Percentiles rank a stretch among this genome's conserved stretches.
Evolutionary conservation across 805 yeast species (phyloP).

Genomic region (Cyberlindnera samutprakarnensis): DNA sequence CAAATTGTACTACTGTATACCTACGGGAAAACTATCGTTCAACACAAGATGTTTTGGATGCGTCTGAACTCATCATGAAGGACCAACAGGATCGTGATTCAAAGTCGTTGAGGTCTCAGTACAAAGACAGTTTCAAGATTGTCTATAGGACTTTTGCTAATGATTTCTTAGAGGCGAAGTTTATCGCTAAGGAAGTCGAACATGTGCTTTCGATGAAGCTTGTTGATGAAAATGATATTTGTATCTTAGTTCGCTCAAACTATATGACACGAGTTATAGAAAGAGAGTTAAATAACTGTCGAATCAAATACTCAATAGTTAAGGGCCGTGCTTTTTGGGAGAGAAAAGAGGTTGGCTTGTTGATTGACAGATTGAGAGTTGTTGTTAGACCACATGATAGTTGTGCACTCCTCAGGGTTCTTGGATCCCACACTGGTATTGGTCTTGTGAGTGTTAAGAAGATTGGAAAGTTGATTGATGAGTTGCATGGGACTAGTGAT

Average conservation of each 20-base stretch:
- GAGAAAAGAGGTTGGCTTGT: constrained; percentile 52
- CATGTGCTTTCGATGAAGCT: constrained; percentile 40
- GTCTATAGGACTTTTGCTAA: constrained; percentile 34
- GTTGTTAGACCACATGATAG: constrained; percentile 52
- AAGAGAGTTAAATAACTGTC: constrained; percentile 42
- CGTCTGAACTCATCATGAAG: constrained; percentile 59
- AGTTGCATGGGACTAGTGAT: neutral
- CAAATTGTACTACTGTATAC: constrained; percentile 29
- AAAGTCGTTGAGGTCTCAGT: constrained; percentile 41
- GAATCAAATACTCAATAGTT: constrained; percentile 59
- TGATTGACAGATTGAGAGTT: constrained; percentile 60
- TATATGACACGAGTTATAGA: constrained; percentile 59
- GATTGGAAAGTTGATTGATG: constrained; percentile 7
- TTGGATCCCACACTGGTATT: constrained; percentile 40
- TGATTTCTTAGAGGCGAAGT: constrained; percentile 47
- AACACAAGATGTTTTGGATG: constrained; percentile 51
- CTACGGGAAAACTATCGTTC: constrained; percentile 78
- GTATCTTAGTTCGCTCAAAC: constrained; percentile 63
- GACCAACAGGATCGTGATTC: constrained; percentile 43
- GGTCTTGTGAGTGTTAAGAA: constrained; percentile 34
- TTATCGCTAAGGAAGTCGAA: constrained; percentile 48
- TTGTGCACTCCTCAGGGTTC: constrained; percentile 46
- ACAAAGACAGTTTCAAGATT: constrained; percentile 36
- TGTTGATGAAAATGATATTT: constrained; percentile 51
- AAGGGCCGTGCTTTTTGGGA: constrained; percentile 82